Percentiles rank a stretch among this genome's conserved stretches.
Conservation (phyloP, 805 yeast species). For the Teunomyces tritomae region DNA sequence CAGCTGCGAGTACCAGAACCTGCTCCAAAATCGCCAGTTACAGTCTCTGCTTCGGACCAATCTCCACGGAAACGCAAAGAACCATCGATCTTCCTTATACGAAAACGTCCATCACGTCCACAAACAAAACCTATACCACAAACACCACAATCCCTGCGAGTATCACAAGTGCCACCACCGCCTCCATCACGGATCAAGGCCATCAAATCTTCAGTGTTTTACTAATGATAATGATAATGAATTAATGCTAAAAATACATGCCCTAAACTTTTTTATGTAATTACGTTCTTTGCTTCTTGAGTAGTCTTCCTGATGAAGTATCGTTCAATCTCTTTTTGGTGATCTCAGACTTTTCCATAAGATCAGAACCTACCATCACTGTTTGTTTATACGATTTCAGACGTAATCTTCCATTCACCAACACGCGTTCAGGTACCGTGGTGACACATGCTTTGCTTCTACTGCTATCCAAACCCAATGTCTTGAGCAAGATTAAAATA, state of each 20-base stretch:
- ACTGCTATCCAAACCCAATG: constrained; percentile 69
- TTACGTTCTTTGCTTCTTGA: constrained; percentile 19
- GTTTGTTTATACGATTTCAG: constrained; percentile 76
- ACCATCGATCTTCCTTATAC: constrained; percentile 11
- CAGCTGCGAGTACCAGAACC: not conserved
- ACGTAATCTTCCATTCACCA: constrained; percentile 74
- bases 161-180: constrained; percentile 5
- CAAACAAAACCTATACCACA: constrained; percentile 3
- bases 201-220: constrained; percentile 30
- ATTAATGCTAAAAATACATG: not conserved
- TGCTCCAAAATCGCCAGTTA: not conserved
- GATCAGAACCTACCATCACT: constrained; percentile 48
- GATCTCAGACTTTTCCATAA: constrained; percentile 7
- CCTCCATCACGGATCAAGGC: constrained; percentile 18
- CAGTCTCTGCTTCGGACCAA: not conserved
- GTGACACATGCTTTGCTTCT: constrained; percentile 59
- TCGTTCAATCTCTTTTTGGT: constrained; percentile 23
- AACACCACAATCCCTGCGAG: constrained; percentile 1
- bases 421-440: constrained; percentile 58
- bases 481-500: constrained; percentile 57
- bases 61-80: not conserved
- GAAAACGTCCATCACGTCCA: constrained; percentile 8
- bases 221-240: constrained; percentile 8
- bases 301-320: constrained; percentile 22
- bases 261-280: not conserved